Percentiles rank a stretch among this genome's conserved stretches.
Conservation (phyloP, 2,329 filamentous ascomycete species). For the Nemania sp. region DNA sequence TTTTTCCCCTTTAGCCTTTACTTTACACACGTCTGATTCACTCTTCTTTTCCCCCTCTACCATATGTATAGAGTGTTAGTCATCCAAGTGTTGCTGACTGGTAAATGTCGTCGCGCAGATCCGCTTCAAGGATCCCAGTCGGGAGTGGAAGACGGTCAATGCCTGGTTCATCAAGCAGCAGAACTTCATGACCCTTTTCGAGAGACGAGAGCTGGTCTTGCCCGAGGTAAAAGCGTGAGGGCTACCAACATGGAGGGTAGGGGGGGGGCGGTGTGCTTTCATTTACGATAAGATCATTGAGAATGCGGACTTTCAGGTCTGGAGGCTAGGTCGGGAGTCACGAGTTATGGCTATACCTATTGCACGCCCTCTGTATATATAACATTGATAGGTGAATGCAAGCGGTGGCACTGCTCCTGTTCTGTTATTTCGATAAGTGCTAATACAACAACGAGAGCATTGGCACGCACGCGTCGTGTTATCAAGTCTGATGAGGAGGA, state of each 20-base stretch:
- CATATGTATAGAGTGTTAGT: not conserved
- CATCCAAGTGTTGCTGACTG: not conserved
- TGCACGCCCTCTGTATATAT: not conserved
- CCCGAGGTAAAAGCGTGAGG: conserved; percentile 34
- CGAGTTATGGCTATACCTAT: not conserved
- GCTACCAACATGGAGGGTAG: too few species aligned
- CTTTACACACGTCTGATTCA: too few species aligned
- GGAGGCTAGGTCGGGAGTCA: not conserved
- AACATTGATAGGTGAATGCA: not conserved
- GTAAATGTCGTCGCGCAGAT: conserved; percentile 46
- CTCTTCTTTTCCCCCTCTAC: not conserved
- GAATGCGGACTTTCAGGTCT: not conserved
- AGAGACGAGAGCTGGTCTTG: conserved; percentile 49
- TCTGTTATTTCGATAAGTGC: too few species aligned
- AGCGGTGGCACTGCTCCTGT: not conserved
- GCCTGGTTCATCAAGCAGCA: conserved; percentile 67
- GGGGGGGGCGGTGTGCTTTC: not conserved
- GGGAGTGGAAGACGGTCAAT: conserved; percentile 63
- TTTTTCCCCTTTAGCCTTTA: not conserved
- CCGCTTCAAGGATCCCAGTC: conserved; percentile 55
- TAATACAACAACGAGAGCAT: too few species aligned
- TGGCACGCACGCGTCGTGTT: too few species aligned
- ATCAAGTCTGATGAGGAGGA: too few species aligned
- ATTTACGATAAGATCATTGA: not conserved
- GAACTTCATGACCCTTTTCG: conserved; percentile 56